Conservation (phyloP, 140 eudicot species). For the Oenanthe javanica region DNA sequence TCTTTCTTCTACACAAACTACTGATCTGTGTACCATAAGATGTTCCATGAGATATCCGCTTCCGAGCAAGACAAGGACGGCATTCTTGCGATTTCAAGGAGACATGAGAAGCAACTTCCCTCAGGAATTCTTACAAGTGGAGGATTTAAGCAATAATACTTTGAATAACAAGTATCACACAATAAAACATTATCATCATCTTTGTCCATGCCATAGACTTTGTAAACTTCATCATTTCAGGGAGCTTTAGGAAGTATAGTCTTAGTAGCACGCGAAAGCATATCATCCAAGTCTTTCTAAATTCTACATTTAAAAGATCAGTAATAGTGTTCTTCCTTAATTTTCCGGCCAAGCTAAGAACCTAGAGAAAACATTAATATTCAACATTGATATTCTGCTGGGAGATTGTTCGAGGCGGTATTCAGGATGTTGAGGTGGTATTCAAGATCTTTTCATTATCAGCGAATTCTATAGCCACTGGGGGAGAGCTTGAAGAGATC, state of each 20-base stretch:
- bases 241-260: constrained; percentile 75
- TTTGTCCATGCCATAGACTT: constrained; percentile 92
- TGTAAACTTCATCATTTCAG: constrained; percentile 94
- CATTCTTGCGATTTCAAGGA: constrained; percentile 15
- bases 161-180: constrained; percentile 92
- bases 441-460: no score
- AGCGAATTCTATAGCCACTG: no score
- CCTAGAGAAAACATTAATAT: constrained; percentile 27
- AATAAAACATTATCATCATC: constrained; percentile 78
- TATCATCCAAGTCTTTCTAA: constrained; percentile 50
- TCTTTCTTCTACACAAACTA: constrained; percentile 33
- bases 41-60: background rate
- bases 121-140: constrained; percentile 85
- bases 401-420: no score
- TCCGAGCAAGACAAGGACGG: constrained; percentile 63
- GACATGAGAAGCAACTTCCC: constrained; percentile 65
- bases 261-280: constrained; percentile 33
- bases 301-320: constrained; percentile 36
- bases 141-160: constrained; percentile 85
- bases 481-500: no score
- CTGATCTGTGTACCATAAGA: constrained; percentile 34
- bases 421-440: no score
- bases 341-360: constrained; percentile 47
- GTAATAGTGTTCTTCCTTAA: constrained; percentile 21
- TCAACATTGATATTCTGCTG: no score